Base-by-base conservation (phyloP, 768 basidiomycete genomes). In the Leccinum variicolor region DNA sequence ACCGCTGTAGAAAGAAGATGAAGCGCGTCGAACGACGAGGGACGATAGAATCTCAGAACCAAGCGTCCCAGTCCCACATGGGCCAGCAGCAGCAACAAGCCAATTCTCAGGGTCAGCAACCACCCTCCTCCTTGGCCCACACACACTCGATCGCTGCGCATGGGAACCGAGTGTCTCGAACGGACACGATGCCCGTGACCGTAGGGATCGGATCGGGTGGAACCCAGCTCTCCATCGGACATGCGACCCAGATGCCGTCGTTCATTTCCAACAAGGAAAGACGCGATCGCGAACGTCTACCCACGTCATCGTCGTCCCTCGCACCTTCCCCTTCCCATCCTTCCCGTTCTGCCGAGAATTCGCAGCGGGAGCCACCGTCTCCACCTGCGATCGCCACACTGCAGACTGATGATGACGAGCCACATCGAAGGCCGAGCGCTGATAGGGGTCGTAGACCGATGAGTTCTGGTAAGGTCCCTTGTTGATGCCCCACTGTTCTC, bases 1-100 rank as follows among this genome's bases (percentile, higher is more conserved):
- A 92, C 76, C 76, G 89, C 81, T 90, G 90, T 71, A 82, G 90
- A 52, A 92, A 92, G 71, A 90, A 91, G 71, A 90, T 90, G 88
- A 91, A 91, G 73, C 83, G 90, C 2, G 86, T 89, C 51, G 90
- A 92, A 66, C 76, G 87, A 21, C 77, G 89, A 8, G 87, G 85
- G 8, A 89, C 87, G 10, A 70, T 87, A 2, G 86, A 87, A 47
- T 65, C 63, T 13, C 73, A 66, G 36, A 67, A 67, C n/a, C 67
- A 63, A 26, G 56, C 63, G 19, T 57, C 63, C 5, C 65, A 61
- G 26, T 25, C 59, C 29, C 68, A 65, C 58, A 59, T 64, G 8
- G 52, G 15, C 46, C 62, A 58, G 1, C 39, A 39, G 39, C 36
- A 39, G 36, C 62, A 61, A 25, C 15, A 56, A 17, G 48, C 48